Conservation (phyloP, 805 yeast species). For the Ogataea pini region DNA sequence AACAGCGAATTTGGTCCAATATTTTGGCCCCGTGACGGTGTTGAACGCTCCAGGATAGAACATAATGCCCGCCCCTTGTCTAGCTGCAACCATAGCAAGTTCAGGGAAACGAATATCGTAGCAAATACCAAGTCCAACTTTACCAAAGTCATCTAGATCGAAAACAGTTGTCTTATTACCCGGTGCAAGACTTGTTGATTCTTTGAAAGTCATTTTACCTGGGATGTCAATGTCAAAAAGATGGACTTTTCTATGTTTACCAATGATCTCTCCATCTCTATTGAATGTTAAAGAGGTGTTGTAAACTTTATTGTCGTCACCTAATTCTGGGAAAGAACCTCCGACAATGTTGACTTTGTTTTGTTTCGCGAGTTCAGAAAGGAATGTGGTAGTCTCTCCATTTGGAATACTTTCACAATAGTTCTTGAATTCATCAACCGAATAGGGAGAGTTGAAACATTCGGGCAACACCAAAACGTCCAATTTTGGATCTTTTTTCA, state of each 20-base stretch:
- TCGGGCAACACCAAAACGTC: constrained; percentile 89
- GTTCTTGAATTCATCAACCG: constrained; percentile 80
- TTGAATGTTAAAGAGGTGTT: constrained; percentile 76
- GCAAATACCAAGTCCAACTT: constrained; percentile 83
- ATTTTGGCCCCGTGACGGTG: constrained; percentile 81
- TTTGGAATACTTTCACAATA: constrained; percentile 86
- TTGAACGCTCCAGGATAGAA: constrained; percentile 83
- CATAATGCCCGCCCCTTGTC: constrained; percentile 72
- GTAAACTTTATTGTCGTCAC: constrained; percentile 57
- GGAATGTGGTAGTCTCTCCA: constrained; percentile 64
- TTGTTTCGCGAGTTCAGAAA: constrained; percentile 67
- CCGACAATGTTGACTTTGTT: constrained; percentile 71
- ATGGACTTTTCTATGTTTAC: constrained; percentile 88
- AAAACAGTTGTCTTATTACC: constrained; percentile 83
- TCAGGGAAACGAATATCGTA: constrained; percentile 84
- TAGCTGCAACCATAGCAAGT: constrained; percentile 66
- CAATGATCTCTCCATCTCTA: constrained; percentile 73
- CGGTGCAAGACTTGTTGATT: constrained; percentile 70
- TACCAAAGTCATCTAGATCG: constrained; percentile 62
- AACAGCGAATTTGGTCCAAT: constrained; percentile 76
- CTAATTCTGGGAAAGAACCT: constrained; percentile 88
- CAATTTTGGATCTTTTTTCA: constrained; percentile 50
- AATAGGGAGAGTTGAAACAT: constrained; percentile 94
- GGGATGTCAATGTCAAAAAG: constrained; percentile 92
- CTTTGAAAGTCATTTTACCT: constrained; percentile 84